Evolutionary conservation across 2,329 filamentous ascomycete species (phyloP), one percentile per base, ranked within the genome.

Genomic region (Penicillium corylophilum): DNA sequence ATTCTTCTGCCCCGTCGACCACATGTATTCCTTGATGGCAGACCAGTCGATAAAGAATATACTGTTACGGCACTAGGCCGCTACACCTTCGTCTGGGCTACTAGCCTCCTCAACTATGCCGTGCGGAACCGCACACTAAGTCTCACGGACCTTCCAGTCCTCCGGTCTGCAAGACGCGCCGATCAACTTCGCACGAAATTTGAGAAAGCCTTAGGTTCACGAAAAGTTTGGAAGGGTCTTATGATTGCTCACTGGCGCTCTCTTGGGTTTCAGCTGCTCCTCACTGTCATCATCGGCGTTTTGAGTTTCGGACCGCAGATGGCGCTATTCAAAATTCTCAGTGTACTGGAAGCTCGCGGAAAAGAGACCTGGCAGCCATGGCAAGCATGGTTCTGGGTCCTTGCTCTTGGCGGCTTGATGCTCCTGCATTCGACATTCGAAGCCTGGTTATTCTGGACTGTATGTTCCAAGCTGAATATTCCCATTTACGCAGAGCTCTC

Each of bases 271-370:
- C 88, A 91, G 69, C 85, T 82, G 74, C 41, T 71, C 2, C 65
- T 88, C 7, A 83, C 82, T 12, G 53, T 83, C 1, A 54, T 78
- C 6, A 76, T 78, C 18, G 80, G 82, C 8, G 60, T 86, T 26
- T 61, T 87, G n/a, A 83, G 83, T 49, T 85, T 91, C 51, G 80
- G 82, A 0, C 89, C 89, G 0, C 89, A 90, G 63, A 82, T 86
- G 67, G 81, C 85, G 24, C 82, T 89, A 56, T 77, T 86, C 51
- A 80, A 82, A 42, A 79, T 93, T 12, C 78, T 93, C 18, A 77
- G 77, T 29, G 77, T 82, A 1, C 76, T 93, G 8, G 88, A 93
- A 68, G 67, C 65, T 13, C 77, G 81, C 12, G 69, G 73, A 4
- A 64, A 65, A 1, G 79, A 77, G 1, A 68, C 77, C 16, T 55